These are phyloP conservation scores for Mycena crocata DNA, from an alignment of 768 basidiomycete species.

Conservation along the genomic window DNA sequence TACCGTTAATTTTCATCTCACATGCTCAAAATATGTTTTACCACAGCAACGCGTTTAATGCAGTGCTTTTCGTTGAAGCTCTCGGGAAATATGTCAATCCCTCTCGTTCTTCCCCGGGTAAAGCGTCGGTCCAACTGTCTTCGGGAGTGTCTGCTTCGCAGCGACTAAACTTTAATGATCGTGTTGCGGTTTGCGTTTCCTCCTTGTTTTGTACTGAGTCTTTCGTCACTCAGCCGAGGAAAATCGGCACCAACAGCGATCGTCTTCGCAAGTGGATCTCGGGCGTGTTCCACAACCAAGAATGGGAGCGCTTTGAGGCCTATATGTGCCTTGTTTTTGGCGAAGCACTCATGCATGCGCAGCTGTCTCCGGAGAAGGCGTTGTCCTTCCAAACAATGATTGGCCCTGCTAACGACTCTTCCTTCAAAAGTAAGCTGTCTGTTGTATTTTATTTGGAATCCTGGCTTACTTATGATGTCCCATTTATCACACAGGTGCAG, in stretches of 20 bases:
- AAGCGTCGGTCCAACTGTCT: neutral
- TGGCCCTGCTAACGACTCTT: neutral
- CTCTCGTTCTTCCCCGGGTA: neutral
- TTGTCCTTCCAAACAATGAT: constrained; percentile 5
- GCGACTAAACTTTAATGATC: neutral
- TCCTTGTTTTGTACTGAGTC: neutral
- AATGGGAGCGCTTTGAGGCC: neutral
- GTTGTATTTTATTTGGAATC: no score
- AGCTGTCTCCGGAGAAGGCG: neutral
- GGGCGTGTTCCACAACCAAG: neutral
- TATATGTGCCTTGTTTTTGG: neutral
- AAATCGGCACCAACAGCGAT: neutral
- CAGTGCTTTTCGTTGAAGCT: neutral
- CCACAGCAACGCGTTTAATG: neutral
- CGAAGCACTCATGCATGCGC: neutral
- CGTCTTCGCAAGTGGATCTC: neutral
- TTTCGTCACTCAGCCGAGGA: neutral
- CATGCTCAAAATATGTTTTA: no score
- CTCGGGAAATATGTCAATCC: neutral
- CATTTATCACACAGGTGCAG: no score
- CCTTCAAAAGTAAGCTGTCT: neutral
- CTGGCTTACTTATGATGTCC: no score
- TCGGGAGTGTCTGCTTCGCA: neutral
- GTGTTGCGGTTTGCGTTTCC: neutral
- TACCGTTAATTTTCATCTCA: neutral